A percentile compares a stretch with the other conserved stretches of the same genome.
phyloP scores from a whole-genome alignment of 768 basidiomycete genomes.

The Mycena metata region DNA sequence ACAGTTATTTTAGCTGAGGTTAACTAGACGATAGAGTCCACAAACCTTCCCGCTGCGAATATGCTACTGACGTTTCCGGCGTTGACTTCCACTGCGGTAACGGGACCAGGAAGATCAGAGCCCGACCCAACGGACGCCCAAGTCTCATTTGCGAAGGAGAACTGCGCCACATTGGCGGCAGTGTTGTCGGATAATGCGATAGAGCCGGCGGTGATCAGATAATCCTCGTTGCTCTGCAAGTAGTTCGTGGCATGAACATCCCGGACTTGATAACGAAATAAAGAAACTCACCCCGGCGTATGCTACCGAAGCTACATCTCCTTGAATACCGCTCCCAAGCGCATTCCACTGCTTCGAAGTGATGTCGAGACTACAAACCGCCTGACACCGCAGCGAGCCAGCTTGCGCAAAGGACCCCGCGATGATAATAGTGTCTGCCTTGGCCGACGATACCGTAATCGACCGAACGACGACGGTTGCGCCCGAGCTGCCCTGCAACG shows the following conservation, averaged over 20 bases:
- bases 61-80: conserved; percentile 84
- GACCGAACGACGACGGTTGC: conserved; percentile 76
- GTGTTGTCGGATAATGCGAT: conserved; percentile 76
- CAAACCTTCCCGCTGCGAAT: conserved; percentile 90
- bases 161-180: conserved; percentile 80
- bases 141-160: conserved; percentile 74
- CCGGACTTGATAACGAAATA: conserved; percentile 9
- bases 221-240: conserved; percentile 71
- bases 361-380: conserved; percentile 83
- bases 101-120: conserved; percentile 84
- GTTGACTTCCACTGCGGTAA: conserved; percentile 90
- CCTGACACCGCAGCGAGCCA: conserved; percentile 79
- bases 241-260: conserved; percentile 33
- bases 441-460: conserved; percentile 72
- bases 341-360: conserved; percentile 80
- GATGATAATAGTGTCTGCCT: conserved; percentile 76
- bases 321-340: conserved; percentile 85
- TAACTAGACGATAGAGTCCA: conserved; percentile 13
- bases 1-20: conserved; percentile 15
- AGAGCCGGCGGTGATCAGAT: conserved; percentile 85
- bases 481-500: conserved; percentile 70
- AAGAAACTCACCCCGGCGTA: conserved; percentile 81
- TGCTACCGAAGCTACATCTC: conserved; percentile 82
- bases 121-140: conserved; percentile 80
- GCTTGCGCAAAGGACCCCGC: conserved; percentile 91